These are phyloP conservation scores for Torrubiella hemipterigena DNA, from an alignment of 2,329 filamentous ascomycete species.

Conservation along the genomic window DNA sequence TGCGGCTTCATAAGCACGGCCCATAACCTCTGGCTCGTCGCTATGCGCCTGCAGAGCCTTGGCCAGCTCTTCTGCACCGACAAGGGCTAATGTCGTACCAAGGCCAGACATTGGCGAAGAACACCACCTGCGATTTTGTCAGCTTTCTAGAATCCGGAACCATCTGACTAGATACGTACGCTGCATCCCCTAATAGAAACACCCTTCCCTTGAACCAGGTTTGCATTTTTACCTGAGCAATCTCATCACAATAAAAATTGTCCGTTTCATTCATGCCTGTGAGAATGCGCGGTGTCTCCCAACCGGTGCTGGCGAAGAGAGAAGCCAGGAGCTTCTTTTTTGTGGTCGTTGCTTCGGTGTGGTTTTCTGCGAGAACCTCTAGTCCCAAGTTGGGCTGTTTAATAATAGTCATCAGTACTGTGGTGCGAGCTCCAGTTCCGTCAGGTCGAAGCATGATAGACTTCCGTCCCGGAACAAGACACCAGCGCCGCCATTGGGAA, in stretches of 20 bases:
- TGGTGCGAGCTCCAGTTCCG: not conserved
- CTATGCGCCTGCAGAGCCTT: conserved; percentile 27
- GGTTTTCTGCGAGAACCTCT: conserved; percentile 10
- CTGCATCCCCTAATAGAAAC: not conserved
- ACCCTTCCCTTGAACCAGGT: conserved; percentile 17
- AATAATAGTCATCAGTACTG: conserved; percentile 16
- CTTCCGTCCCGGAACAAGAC: conserved; percentile 21
- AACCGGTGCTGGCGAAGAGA: conserved; percentile 31
- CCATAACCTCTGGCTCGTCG: no score
- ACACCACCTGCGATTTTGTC: conserved; percentile 17
- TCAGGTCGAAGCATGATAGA: conserved; percentile 19
- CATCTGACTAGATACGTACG: not conserved
- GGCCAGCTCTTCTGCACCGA: conserved; percentile 37
- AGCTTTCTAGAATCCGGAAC: not conserved
- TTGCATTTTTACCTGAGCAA: conserved; percentile 28
- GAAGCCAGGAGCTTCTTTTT: conserved; percentile 27
- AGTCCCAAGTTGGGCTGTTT: conserved; percentile 15
- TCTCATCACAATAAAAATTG: conserved; percentile 30
- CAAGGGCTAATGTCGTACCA: conserved; percentile 32
- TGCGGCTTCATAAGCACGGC: no score
- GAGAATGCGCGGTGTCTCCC: conserved; percentile 26
- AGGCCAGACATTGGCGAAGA: conserved; percentile 34
- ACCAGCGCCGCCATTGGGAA: conserved; percentile 13
- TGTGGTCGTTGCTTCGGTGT: conserved; percentile 8
- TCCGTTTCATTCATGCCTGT: conserved; percentile 20